These are phyloP conservation scores for Verbascum thapsus DNA, from an alignment of 257 asterid genomes.

Conservation along the genomic window DNA sequence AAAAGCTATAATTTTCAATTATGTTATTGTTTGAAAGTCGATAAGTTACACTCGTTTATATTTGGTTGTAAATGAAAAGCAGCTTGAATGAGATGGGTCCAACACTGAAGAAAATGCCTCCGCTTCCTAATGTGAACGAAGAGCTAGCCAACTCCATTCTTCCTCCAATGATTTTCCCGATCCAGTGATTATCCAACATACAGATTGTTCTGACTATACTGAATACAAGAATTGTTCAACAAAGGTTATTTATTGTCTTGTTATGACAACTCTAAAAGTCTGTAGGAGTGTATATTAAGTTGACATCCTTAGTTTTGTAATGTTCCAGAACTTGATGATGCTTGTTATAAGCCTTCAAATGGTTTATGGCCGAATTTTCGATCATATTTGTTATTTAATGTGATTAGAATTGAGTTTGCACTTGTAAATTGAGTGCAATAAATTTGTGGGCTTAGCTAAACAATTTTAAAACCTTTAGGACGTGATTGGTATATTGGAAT, in stretches of 20 bases:
- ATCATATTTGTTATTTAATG: too few relatives aligned
- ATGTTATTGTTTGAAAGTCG: neutral
- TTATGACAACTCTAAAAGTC: neutral
- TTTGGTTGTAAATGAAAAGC: slow-evolving; percentile 22
- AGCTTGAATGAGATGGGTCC: slow-evolving; percentile 64
- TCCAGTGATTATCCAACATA: slow-evolving; percentile 37
- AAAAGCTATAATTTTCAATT: too few relatives aligned
- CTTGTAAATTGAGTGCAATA: too few relatives aligned
- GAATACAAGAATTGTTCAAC: slow-evolving; percentile 12
- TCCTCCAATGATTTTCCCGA: slow-evolving; percentile 44
- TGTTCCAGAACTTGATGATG: neutral
- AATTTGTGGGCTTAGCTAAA: too few relatives aligned
- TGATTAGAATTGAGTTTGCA: too few relatives aligned
- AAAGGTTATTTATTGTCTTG: slow-evolving; percentile 24
- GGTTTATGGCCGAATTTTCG: too few relatives aligned
- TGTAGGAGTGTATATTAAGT: slow-evolving; percentile 22
- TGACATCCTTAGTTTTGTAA: neutral
- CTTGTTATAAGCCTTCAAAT: neutral
- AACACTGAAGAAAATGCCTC: slow-evolving; percentile 65
- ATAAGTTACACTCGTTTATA: neutral
- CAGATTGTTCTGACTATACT: slow-evolving; percentile 15
- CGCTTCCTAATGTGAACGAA: slow-evolving; percentile 64
- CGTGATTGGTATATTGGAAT: too few relatives aligned
- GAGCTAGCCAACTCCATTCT: slow-evolving; percentile 75
- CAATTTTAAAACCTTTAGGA: too few relatives aligned